Evolutionary conservation across 2,329 filamentous ascomycete genomes (phyloP), one percentile per base, ranked within the genome.

Genomic region (Myriosclerotinia duriaeana): DNA sequence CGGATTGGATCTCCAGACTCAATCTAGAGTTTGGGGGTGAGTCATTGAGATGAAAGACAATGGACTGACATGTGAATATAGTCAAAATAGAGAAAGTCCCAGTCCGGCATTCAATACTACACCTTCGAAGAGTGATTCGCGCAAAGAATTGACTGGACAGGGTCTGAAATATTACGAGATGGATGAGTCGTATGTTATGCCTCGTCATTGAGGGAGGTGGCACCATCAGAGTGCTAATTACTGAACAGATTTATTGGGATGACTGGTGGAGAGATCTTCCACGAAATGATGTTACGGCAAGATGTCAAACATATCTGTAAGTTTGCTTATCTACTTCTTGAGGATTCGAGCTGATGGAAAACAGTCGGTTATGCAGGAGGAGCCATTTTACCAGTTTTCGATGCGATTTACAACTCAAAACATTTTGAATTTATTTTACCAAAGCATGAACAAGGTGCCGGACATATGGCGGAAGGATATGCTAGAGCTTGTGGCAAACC

Each of bases 381-480:
- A 77, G 93, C 95, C 72, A 98, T 98, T 80, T 88, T 98, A 46
- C 95, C 95, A 74, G 94, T 98, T 53, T 98, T 97, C 82, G 95
- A 99, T 79, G 95, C 95, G 76, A 98, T 99, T 77, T 96, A 96
- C 85, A 97, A 97, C 83, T 98, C 94, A 67, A 88, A 91, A 82
- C 90, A 97, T 80, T 97, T 98, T 82, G 89, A 97, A 70, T 98
- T 99, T 77, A 88, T 98, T 78, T 87, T 98, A 11, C 95, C 95
- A 40, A 88, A 91, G 79, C 95, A 99, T 80, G 95, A 98, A 81
- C 95, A 99, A 81, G 95, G 95, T 72, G 95, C 95, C 67, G 95
- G 95, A 71, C 95, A 99, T 81, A 99, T 98, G 95, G 95, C 95
- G 20, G 90, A 98, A 80, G 95, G 95, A 64, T 98, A 98, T 78